A percentile compares a stretch with the other conserved stretches of the same genome.
Evolutionary conservation across 352 stramenopile species (phyloP).

Genomic region (Pythium apleroticum): DNA sequence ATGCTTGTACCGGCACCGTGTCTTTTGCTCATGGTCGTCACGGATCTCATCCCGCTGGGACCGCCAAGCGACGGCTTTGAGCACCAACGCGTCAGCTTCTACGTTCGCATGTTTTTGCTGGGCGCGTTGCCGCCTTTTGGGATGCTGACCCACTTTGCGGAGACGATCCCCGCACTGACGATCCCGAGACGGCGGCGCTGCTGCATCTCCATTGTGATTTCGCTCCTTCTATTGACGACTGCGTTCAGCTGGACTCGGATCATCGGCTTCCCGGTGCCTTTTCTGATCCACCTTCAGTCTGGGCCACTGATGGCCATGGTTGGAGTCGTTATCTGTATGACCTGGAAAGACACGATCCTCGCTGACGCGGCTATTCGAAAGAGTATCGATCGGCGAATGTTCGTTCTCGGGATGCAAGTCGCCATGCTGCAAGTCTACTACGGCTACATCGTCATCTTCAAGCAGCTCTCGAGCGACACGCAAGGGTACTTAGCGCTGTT

Average conservation of each 20-base stretch:
- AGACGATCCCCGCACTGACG: background rate
- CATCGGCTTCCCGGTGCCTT: background rate
- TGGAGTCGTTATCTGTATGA: background rate
- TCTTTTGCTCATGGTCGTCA: background rate
- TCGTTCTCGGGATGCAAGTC: background rate
- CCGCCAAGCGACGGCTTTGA: background rate
- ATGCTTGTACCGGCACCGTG: background rate
- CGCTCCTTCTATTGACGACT: background rate
- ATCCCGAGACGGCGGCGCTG: background rate
- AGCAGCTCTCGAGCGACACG: background rate
- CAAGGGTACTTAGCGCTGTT: background rate
- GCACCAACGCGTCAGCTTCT: background rate
- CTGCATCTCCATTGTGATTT: background rate
- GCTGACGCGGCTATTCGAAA: background rate
- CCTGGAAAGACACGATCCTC: background rate
- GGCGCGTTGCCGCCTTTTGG: background rate
- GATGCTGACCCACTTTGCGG: background rate
- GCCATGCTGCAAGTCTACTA: background rate
- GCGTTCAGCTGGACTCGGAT: background rate
- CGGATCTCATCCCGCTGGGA: background rate
- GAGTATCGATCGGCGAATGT: background rate
- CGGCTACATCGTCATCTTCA: background rate
- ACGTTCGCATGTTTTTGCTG: background rate
- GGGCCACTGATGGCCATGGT: background rate
- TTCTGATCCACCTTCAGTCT: background rate